Base-by-base conservation (phyloP, 768 basidiomycete species). In the Leucocoprinus sp. region DNA sequence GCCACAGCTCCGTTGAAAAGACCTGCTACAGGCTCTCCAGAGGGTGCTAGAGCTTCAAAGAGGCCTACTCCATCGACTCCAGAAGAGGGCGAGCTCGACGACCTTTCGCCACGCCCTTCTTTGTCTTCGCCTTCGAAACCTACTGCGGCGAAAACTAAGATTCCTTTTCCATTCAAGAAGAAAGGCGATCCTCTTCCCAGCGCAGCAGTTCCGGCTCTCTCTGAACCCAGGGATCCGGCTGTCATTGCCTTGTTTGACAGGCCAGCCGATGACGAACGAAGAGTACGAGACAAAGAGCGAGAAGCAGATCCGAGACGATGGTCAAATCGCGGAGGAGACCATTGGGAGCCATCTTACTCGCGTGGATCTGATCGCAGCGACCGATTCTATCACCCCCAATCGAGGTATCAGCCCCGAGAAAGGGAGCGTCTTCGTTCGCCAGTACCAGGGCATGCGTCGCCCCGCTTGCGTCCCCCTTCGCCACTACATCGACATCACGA, bases 71-170 rank as follows among this genome's bases (percentile, higher is more conserved):
- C 80, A 2, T 82, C 82, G 8, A 79, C 84, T 1, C 85, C 85
- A 40, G 87, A 90, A 61, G 87, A 90, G 58, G 87, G 87, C 49
- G 87, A 90, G 55, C 65, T 90, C 39, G 84, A 86, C 63, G 85
- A 88, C 59, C 65, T 26, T 37, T 27, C 37, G 11, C 49, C 48
- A 28, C 54, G 53, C 50, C 55, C 36, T 14, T 37, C 55, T 21
- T 47, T 58, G 41, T 54, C 64, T 29, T 53, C 63, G 38, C 66
- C 68, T n/a, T 52, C 62, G 0, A 67, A 70, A 53, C 61, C 69
- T 38, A 55, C 54, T 54, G 17, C 55, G 50, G 15, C 51, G 53
- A 62, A 76, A 58, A 37, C 66, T 15, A 78, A 75, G 56, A 72
- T 85, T 18, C 76, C 82, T 7, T 88, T 85, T 61, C 87, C 87